Percentiles rank a stretch among this genome's conserved stretches.
phyloP scores from a whole-genome alignment of 2,329 filamentous ascomycete genomes.

The Trichoderma sp. region DNA sequence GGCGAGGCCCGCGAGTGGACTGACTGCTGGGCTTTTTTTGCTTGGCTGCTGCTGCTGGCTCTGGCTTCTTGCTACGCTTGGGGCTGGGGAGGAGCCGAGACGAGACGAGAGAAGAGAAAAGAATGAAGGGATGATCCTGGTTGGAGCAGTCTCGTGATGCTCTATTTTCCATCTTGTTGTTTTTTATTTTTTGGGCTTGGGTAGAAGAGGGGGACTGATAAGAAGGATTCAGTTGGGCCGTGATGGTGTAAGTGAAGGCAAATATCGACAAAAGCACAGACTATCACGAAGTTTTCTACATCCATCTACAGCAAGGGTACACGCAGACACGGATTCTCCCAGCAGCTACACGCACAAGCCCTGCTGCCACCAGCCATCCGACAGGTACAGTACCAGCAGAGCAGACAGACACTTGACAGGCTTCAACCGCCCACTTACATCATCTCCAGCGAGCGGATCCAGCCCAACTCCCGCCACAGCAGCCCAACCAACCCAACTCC shows the following conservation, averaged over 20 bases:
- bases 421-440: constrained; percentile 16
- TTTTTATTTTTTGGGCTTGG: neutral
- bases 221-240: neutral
- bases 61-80: neutral
- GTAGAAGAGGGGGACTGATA: neutral
- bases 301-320: neutral
- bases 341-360: neutral
- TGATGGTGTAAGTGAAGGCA: neutral
- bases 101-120: neutral
- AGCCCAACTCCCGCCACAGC: constrained; percentile 22
- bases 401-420: neutral
- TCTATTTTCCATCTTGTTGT: neutral
- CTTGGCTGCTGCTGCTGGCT: neutral
- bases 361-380: neutral
- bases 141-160: neutral
- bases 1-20: constrained; percentile 21
- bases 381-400: neutral
- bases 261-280: neutral
- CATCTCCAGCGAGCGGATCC: neutral
- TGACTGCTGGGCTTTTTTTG: neutral
- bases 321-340: neutral
- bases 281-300: neutral
- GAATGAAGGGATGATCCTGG: neutral
- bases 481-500: constrained; percentile 25
- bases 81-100: neutral